Conservation (phyloP, 106 monocot species). For the Phalaenopsis aphrodite region DNA sequence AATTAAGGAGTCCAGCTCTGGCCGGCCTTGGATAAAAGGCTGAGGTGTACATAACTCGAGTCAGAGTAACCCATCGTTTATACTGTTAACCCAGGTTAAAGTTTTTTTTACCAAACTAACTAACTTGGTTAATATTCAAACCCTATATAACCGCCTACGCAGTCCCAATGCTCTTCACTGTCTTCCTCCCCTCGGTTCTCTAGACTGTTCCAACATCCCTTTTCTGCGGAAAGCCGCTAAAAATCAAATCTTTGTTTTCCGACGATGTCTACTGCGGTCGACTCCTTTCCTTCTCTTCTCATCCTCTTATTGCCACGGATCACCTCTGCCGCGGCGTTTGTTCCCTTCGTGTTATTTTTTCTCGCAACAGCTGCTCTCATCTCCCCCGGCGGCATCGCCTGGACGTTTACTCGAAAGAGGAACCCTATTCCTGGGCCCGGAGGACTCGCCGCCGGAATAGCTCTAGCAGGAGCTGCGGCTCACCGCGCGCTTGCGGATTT, state of each 20-base stretch:
- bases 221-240: not conserved
- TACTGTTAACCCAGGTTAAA: not conserved
- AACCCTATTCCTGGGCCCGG: constrained; percentile 15
- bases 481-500: constrained; percentile 15
- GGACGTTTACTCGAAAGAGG: not conserved
- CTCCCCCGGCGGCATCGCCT: constrained; percentile 21
- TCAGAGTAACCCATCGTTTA: not conserved
- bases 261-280: not conserved
- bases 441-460: constrained; percentile 5
- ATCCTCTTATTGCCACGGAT: not conserved
- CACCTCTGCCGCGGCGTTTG: not conserved
- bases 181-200: not conserved
- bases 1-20: not conserved
- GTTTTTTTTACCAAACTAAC: not conserved
- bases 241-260: not conserved
- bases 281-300: not conserved
- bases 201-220: not conserved
- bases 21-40: not conserved
- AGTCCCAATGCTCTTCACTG: not conserved
- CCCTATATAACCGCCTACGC: constrained; percentile 7
- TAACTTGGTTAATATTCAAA: not conserved
- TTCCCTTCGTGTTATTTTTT: not conserved
- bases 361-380: not conserved
- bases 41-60: not conserved
- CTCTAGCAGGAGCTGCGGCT: constrained; percentile 10